These are phyloP conservation scores for Zygosaccharomyces siamensis DNA, from an alignment of 805 yeast genomes.

Conservation along the genomic window DNA sequence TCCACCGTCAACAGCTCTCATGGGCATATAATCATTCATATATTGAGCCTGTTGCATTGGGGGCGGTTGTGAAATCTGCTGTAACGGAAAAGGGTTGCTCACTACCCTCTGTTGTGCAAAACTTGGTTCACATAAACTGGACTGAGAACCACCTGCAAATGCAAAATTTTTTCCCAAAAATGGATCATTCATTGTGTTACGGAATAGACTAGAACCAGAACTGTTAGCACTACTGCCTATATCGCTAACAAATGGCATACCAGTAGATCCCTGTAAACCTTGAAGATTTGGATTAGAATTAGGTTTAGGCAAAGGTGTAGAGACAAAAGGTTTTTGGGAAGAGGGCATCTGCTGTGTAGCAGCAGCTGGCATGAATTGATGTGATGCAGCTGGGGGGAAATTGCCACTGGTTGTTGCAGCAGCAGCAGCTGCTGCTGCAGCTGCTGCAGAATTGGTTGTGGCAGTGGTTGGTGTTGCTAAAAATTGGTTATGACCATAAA, in stretches of 20 bases:
- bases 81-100: conserved; percentile 21
- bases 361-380: conserved; percentile 1
- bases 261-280: conserved; percentile 4
- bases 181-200: conserved; percentile 12
- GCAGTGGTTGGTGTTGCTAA: neutral
- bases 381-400: neutral
- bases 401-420: neutral
- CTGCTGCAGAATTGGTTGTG: neutral
- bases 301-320: conserved; percentile 13
- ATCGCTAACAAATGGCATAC: conserved; percentile 9
- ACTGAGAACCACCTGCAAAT: conserved; percentile 14
- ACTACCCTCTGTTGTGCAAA: conserved; percentile 19
- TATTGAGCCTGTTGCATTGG: conserved; percentile 10
- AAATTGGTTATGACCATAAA: neutral
- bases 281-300: conserved; percentile 14
- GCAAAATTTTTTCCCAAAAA: conserved; percentile 15
- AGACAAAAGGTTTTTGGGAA: conserved; percentile 9
- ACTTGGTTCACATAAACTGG: conserved; percentile 12
- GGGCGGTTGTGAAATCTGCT: conserved; percentile 10
- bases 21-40: conserved; percentile 11
- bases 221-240: conserved; percentile 10
- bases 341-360: conserved; percentile 7
- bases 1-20: conserved; percentile 7
- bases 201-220: conserved; percentile 18
- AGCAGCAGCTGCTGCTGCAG: neutral